Conservation (phyloP, 495 filamentous ascomycete genomes). For the Xylaria telfairii region DNA sequence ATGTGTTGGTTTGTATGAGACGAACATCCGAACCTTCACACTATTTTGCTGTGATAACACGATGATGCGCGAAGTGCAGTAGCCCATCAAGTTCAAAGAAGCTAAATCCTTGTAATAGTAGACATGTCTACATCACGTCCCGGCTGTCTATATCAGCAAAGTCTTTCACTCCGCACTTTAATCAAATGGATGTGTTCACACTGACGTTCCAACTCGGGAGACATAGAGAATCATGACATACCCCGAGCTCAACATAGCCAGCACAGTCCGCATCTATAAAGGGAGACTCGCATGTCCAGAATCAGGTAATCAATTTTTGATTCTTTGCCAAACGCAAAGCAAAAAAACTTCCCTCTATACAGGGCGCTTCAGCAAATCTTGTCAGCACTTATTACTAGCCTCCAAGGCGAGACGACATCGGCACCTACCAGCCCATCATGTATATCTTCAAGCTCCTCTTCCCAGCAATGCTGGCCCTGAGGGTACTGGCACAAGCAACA, state of each 20-base stretch:
- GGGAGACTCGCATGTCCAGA: no score
- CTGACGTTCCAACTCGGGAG: background rate
- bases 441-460: slow-evolving; percentile 17
- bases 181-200: slow-evolving; percentile 2
- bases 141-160: background rate
- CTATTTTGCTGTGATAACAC: background rate
- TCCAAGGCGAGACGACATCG: no score
- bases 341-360: background rate
- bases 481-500: background rate
- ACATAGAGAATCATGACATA: slow-evolving; percentile 1
- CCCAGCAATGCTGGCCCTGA: slow-evolving; percentile 6
- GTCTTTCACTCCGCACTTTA: background rate
- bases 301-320: no score
- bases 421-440: background rate
- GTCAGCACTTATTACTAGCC: background rate
- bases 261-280: background rate
- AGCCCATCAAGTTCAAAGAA: background rate
- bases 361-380: background rate
- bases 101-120: background rate
- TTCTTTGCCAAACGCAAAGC: background rate
- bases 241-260: background rate
- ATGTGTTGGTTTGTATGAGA: background rate
- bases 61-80: background rate
- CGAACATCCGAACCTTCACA: no score
- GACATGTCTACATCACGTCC: background rate